These are phyloP conservation scores for Gossypium lobatum DNA, from an alignment of 441 rosid species.

Conservation along the genomic window DNA sequence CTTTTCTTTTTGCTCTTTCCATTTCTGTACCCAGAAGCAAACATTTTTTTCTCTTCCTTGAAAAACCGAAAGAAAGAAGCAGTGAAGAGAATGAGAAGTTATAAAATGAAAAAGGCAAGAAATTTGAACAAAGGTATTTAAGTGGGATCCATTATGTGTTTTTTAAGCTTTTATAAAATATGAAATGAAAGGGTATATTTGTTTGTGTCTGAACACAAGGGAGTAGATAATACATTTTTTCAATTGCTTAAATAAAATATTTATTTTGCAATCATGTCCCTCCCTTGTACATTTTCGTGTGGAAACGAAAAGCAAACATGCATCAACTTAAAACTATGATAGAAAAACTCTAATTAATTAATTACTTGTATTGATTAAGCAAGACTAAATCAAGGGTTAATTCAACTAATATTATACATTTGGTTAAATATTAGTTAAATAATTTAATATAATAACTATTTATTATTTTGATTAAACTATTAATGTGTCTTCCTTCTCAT, in stretches of 20 bases:
- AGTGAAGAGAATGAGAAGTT: neutral
- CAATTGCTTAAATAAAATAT: neutral
- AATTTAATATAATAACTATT: no score
- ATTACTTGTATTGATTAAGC: no score
- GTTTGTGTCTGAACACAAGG: neutral
- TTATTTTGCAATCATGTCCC: neutral
- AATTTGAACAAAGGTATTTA: conserved; percentile 4
- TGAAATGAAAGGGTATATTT: neutral
- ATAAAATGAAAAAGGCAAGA: neutral
- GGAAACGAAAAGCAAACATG: neutral
- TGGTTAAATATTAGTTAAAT: no score
- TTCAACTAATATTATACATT: no score
- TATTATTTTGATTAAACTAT: no score
- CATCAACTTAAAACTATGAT: neutral
- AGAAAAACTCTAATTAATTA: no score
- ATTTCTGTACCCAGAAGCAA: conserved; percentile 3
- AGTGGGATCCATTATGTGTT: conserved; percentile 8
- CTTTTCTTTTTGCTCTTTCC: neutral
- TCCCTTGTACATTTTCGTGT: neutral
- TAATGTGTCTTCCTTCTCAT: no score
- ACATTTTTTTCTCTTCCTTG: neutral
- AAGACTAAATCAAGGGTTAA: no score
- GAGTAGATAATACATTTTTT: neutral
- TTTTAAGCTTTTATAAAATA: neutral
- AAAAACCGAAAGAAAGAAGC: neutral